Evolutionary conservation across 176 grass and related monocot genomes (phyloP).

Genomic region (Phoenix dactylifera): DNA sequence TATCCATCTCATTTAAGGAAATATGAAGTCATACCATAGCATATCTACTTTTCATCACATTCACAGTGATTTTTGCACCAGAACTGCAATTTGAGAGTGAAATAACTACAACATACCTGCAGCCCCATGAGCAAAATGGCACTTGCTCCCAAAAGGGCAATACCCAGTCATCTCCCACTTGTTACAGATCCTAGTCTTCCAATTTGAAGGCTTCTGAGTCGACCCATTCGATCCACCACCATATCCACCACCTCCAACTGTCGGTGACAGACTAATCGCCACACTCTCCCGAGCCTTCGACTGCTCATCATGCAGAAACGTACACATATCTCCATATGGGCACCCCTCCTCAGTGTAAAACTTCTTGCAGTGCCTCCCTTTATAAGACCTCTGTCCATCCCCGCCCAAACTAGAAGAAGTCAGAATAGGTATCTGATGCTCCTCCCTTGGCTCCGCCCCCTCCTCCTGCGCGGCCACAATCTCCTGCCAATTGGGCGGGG

Average conservation of each 20-base stretch:
- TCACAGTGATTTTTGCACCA: no score
- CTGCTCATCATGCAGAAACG: conserved; percentile 94
- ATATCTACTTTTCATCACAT: no score
- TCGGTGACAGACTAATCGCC: conserved; percentile 74
- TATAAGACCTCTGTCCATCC: conserved; percentile 57
- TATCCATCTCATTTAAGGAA: no score
- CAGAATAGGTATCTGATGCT: conserved; percentile 82
- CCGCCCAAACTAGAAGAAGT: conserved; percentile 33
- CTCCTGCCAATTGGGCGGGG: conserved; percentile 94
- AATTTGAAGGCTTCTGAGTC: conserved; percentile 78
- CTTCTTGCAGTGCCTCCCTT: conserved; percentile 96
- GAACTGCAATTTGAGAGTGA: no score
- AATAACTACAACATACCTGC: conserved; percentile 38
- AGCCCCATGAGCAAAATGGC: conserved; percentile 92
- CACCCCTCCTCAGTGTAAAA: conserved; percentile 98
- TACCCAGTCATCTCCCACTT: conserved; percentile 99
- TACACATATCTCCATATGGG: conserved; percentile 78
- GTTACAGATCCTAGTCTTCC: conserved; percentile 99
- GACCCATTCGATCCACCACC: conserved; percentile 14
- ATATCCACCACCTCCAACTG: conserved; percentile 41
- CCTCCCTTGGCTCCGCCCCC: conserved; percentile 32
- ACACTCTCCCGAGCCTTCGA: conserved; percentile 91
- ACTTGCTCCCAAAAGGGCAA: conserved; percentile 95
- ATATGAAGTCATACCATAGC: no score
- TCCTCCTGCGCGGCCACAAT: conserved; percentile 78